These are phyloP conservation scores for Vigna trinervia DNA, from an alignment of 306 rosid species.

Conservation along the genomic window DNA sequence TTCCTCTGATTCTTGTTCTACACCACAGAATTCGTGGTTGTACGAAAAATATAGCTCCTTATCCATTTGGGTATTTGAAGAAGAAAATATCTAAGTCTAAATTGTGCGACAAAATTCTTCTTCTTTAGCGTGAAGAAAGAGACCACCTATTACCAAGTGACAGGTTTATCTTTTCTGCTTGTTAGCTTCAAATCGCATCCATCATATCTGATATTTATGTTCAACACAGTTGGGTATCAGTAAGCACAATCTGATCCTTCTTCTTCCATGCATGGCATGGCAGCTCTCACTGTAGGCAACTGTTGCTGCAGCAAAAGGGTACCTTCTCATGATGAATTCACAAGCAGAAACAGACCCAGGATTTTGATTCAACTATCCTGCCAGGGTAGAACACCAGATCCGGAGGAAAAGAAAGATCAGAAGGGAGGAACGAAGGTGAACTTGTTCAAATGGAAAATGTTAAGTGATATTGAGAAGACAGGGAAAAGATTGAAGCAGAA, in stretches of 20 bases:
- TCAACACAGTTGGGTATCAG: not conserved
- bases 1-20: not conserved
- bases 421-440: slow-evolving; percentile 40
- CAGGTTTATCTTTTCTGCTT: slow-evolving; percentile 13
- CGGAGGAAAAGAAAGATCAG: slow-evolving; percentile 41
- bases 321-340: not conserved
- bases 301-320: slow-evolving; percentile 37
- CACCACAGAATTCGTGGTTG: not conserved
- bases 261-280: slow-evolving; percentile 45
- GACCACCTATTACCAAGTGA: slow-evolving; percentile 30
- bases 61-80: slow-evolving; percentile 25
- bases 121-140: not conserved
- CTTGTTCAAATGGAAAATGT: slow-evolving; percentile 32
- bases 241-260: slow-evolving; percentile 8
- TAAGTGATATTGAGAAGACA: slow-evolving; percentile 52
- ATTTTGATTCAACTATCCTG: slow-evolving; percentile 41
- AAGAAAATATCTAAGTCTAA: slow-evolving; percentile 39
- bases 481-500: slow-evolving; percentile 61
- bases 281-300: slow-evolving; percentile 47
- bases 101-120: not conserved
- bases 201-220: not conserved
- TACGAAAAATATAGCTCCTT: not conserved
- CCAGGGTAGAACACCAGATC: slow-evolving; percentile 51
- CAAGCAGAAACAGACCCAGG: slow-evolving; percentile 45
- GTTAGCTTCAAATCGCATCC: slow-evolving; percentile 14